phyloP scores from a whole-genome alignment of 768 basidiomycete species.

The Leccinellum rugosiceps region DNA sequence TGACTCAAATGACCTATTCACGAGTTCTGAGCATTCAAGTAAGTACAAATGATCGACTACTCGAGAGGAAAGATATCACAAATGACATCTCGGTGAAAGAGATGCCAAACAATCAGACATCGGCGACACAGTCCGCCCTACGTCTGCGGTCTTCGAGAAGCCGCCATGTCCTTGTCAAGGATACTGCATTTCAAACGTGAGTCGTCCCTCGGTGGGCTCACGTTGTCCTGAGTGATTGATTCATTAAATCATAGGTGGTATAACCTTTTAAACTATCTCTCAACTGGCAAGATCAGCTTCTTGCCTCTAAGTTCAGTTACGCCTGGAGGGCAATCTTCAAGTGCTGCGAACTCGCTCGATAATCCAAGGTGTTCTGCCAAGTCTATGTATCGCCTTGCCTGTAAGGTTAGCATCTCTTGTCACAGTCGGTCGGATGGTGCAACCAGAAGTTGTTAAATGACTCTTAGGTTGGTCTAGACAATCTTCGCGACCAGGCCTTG shows the following conservation, averaged over 20 bases:
- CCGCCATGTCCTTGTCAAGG: not conserved
- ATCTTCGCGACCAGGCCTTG: not conserved
- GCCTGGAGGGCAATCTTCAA: not conserved
- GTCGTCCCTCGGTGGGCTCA: not conserved
- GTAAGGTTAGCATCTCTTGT: not conserved
- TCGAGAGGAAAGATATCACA: not conserved
- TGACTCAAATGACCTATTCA: not conserved
- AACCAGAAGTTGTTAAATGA: not conserved
- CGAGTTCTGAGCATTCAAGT: not conserved
- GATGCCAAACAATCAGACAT: not conserved
- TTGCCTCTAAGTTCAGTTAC: not conserved
- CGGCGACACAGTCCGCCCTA: not conserved
- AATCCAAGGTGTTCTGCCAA: not conserved
- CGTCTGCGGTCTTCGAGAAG: not conserved
- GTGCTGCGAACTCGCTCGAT: not conserved
- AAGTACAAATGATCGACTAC: not conserved
- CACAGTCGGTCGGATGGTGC: not conserved
- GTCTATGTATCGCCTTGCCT: not conserved
- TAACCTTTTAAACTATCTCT: not conserved
- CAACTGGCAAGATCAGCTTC: not conserved
- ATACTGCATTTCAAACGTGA: not conserved
- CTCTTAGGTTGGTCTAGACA: not conserved
- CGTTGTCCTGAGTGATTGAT: not conserved
- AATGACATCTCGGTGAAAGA: not conserved
- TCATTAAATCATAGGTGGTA: not conserved